Percentiles rank a stretch among this genome's conserved stretches.
phyloP scores from a whole-genome alignment of 768 basidiomycete genomes.

The Boletus rex-veris region DNA sequence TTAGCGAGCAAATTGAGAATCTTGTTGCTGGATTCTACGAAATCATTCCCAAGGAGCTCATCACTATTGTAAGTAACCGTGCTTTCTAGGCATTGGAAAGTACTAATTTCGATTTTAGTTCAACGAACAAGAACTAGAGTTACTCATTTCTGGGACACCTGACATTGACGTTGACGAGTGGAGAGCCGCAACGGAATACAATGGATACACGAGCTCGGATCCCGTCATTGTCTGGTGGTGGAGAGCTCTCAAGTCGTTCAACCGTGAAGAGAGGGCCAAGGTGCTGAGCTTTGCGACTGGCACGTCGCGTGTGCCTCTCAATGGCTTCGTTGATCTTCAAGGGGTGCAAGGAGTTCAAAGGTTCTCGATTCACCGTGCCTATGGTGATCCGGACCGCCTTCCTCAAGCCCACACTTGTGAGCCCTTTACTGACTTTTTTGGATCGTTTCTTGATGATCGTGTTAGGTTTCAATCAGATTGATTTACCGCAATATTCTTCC shows the following conservation, averaged over 20 bases:
- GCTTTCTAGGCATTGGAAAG: not conserved
- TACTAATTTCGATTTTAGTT: conserved; percentile 49
- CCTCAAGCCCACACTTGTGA: conserved; percentile 89
- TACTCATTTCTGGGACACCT: conserved; percentile 95
- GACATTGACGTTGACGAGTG: conserved; percentile 98
- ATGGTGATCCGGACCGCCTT: conserved; percentile 78
- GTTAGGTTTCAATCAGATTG: conserved; percentile 89
- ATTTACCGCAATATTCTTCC: conserved; percentile 90
- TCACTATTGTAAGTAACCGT: conserved; percentile 71
- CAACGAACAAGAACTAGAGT: conserved; percentile 91
- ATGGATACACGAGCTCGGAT: conserved; percentile 82
- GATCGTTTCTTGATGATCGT: conserved; percentile 13
- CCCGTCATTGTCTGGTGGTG: conserved; percentile 99
- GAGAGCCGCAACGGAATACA: conserved; percentile 89
- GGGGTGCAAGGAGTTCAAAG: conserved; percentile 91
- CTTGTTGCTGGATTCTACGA: conserved; percentile 92
- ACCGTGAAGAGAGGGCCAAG: conserved; percentile 93
- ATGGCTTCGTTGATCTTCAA: conserved; percentile 93
- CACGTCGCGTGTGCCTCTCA: conserved; percentile 88
- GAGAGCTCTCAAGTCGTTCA: conserved; percentile 96
- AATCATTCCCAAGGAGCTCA: conserved; percentile 94
- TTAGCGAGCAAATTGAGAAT: conserved; percentile 93
- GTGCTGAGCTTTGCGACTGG: conserved; percentile 97
- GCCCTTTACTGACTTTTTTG: conserved; percentile 25
- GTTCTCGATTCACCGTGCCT: conserved; percentile 94